phyloP scores from a whole-genome alignment of 2,329 filamentous ascomycete species.

The Trichoderma afroharzianum region DNA sequence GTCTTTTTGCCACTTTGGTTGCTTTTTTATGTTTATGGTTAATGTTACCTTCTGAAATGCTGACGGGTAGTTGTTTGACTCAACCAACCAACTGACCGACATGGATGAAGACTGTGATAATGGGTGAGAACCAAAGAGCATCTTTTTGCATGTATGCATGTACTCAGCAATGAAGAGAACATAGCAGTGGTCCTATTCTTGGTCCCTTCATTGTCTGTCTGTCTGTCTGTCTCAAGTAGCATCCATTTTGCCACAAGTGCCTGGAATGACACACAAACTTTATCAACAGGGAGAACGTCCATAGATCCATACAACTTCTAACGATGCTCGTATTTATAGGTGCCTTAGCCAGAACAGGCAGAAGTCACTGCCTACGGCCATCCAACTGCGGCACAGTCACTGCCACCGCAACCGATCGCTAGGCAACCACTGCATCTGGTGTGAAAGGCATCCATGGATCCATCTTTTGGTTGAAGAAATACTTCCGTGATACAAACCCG shows the following conservation, averaged over 20 bases:
- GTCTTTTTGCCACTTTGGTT: not conserved
- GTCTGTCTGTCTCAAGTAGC: not conserved
- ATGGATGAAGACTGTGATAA: not conserved
- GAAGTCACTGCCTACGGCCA: not conserved
- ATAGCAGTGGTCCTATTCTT: not conserved
- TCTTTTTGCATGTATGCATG: not conserved
- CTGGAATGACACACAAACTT: not conserved
- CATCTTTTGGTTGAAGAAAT: not conserved
- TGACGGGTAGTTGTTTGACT: not conserved
- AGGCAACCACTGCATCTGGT: slow-evolving; percentile 3
- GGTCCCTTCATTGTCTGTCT: not conserved
- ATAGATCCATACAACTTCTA: not conserved
- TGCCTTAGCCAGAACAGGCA: not conserved
- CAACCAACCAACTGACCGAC: not conserved
- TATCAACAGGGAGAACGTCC: not conserved
- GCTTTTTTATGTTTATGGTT: not conserved
- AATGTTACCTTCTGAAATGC: not conserved
- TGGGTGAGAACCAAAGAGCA: not conserved
- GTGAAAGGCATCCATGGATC: not conserved
- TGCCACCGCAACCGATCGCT: not conserved
- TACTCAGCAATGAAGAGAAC: not conserved
- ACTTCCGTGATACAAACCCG: not conserved
- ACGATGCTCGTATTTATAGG: not conserved
- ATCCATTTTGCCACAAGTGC: not conserved
- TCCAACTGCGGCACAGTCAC: not conserved